Percentiles rank a stretch among this genome's conserved stretches.
Conservation (phyloP, 1,139 yeast species). For the Debaryomycetaceae sp. region DNA sequence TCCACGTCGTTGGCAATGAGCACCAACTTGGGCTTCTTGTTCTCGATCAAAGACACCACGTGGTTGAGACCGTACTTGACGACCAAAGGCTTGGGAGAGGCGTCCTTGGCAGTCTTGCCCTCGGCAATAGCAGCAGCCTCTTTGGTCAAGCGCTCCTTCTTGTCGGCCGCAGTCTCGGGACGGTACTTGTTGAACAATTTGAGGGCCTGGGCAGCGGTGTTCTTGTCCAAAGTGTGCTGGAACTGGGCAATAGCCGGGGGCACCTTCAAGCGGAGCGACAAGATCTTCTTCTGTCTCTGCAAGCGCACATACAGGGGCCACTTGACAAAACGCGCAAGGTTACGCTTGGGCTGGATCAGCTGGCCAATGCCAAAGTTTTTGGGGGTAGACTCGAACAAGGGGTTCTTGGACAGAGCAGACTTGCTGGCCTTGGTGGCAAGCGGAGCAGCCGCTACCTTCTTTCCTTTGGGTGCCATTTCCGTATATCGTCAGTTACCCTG, state of each 20-base stretch:
- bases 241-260: slow-evolving; percentile 98
- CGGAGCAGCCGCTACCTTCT: slow-evolving; percentile 44
- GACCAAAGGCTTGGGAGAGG: slow-evolving; percentile 88
- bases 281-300: slow-evolving; percentile 96
- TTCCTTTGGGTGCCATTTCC: slow-evolving; percentile 41
- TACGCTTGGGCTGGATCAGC: slow-evolving; percentile 87
- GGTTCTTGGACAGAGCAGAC: slow-evolving; percentile 23
- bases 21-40: slow-evolving; percentile 96
- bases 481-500: slow-evolving; percentile 1
- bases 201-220: slow-evolving; percentile 94
- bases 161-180: slow-evolving; percentile 94
- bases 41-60: slow-evolving; percentile 91
- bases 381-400: slow-evolving; percentile 79
- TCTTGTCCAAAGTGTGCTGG: slow-evolving; percentile 91
- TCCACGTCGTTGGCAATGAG: slow-evolving; percentile 97
- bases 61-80: slow-evolving; percentile 98
- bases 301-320: slow-evolving; percentile 98
- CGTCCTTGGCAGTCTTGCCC: slow-evolving; percentile 94
- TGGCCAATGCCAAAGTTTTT: slow-evolving; percentile 96
- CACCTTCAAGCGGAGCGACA: slow-evolving; percentile 91
- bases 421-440: slow-evolving; percentile 29
- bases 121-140: slow-evolving; percentile 98
- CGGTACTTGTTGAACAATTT: slow-evolving; percentile 97
- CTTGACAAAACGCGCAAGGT: slow-evolving; percentile 91
- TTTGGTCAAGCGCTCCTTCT: slow-evolving; percentile 97